phyloP scores from a whole-genome alignment of 345 rosid species.

The Microthlaspi erraticum region DNA sequence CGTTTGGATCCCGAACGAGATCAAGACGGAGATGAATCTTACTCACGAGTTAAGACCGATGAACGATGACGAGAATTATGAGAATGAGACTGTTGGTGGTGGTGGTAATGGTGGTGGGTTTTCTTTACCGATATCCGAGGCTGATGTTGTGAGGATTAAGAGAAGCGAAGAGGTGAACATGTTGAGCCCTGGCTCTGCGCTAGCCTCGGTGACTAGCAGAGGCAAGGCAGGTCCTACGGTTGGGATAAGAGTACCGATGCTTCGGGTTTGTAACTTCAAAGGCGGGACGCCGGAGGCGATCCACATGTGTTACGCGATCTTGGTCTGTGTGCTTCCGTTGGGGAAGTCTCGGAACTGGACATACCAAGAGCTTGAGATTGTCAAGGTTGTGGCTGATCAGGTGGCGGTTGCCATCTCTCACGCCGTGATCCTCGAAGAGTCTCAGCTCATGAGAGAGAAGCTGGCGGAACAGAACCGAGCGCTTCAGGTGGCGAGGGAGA shows the following conservation, averaged over 20 bases:
- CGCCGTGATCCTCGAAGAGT: conserved; percentile 92
- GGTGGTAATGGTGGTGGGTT: conserved; percentile 18
- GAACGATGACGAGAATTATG: conserved; percentile 45
- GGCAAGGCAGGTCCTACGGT: conserved; percentile 74
- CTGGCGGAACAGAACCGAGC: conserved; percentile 83
- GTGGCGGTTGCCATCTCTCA: conserved; percentile 96
- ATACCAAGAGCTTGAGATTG: conserved; percentile 79
- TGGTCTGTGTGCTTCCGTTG: conserved; percentile 84
- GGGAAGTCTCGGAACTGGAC: conserved; percentile 65
- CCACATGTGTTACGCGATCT: conserved; percentile 73
- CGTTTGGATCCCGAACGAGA: conserved; percentile 90
- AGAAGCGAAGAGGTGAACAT: conserved; percentile 67
- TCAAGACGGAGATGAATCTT: conserved; percentile 68
- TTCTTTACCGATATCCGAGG: conserved; percentile 66
- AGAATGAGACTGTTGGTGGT: background rate
- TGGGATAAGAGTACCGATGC: conserved; percentile 95
- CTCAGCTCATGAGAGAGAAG: conserved; percentile 87
- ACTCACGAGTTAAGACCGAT: conserved; percentile 62
- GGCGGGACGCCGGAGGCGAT: conserved; percentile 87
- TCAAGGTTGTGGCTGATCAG: conserved; percentile 93
- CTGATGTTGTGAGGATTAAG: conserved; percentile 75
- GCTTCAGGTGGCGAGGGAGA: conserved; percentile 64
- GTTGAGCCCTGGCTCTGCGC: conserved; percentile 57
- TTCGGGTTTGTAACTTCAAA: conserved; percentile 80
- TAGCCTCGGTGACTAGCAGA: conserved; percentile 65